Evolutionary conservation across 305 asterid species (phyloP).

Genomic region (Withania somnifera): DNA sequence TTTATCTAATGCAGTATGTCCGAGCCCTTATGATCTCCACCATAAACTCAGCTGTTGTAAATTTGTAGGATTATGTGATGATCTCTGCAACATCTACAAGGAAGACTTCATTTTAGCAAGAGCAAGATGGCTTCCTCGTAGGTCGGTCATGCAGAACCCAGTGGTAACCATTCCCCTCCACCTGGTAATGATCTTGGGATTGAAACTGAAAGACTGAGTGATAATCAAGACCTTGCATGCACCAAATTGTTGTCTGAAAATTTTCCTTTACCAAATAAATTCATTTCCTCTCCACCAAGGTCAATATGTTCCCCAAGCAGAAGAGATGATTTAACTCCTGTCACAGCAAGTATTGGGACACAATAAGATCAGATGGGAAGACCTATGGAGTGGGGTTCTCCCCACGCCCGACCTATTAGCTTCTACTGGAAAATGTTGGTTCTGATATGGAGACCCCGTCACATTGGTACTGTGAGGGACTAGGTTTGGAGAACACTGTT

Average conservation of each 20-base stretch:
- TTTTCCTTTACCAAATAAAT: too few species aligned
- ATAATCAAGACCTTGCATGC: conserved; percentile 22
- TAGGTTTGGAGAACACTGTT: conserved; percentile 15
- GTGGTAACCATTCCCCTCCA: conserved; percentile 15
- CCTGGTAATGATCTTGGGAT: conserved; percentile 4
- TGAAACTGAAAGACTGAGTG: conserved; percentile 38
- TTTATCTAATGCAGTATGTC: too few species aligned
- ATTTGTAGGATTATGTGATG: too few species aligned
- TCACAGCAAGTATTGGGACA: too few species aligned
- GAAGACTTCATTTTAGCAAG: conserved; percentile 20
- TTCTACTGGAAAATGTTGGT: too few species aligned
- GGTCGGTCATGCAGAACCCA: background rate
- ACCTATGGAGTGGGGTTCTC: too few species aligned
- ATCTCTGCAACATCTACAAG: too few species aligned
- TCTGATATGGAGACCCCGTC: too few species aligned
- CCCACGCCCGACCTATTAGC: too few species aligned
- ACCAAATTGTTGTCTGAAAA: conserved; percentile 7
- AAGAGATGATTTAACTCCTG: conserved; percentile 30
- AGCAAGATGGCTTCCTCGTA: conserved; percentile 15
- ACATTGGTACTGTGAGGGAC: conserved; percentile 15
- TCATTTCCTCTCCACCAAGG: background rate
- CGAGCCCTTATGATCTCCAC: too few species aligned
- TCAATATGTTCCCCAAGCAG: conserved; percentile 21
- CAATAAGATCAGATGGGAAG: too few species aligned
- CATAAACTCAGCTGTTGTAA: too few species aligned